phyloP scores from a whole-genome alignment of 257 asterid species.

The Cinchona pubescens region DNA sequence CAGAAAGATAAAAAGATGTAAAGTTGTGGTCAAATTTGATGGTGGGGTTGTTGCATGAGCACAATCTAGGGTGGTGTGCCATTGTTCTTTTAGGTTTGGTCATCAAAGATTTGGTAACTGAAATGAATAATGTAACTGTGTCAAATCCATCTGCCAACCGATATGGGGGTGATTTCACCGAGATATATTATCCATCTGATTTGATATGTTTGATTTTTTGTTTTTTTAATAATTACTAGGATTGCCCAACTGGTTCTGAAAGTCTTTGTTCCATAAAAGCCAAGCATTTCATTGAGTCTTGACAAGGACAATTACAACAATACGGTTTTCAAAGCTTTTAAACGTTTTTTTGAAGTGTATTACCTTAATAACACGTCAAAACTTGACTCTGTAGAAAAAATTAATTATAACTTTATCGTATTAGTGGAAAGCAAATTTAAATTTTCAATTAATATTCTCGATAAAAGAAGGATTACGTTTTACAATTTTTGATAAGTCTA shows the following conservation, averaged over 20 bases:
- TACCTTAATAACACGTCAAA: no score
- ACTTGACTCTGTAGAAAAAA: no score
- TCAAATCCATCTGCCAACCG: background rate
- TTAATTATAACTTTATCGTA: background rate
- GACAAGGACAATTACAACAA: background rate
- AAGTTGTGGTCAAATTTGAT: background rate
- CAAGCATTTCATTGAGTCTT: background rate
- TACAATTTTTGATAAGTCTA: background rate
- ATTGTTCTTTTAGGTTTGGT: background rate
- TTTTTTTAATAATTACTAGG: no score
- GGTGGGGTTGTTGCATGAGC: slow-evolving; percentile 14
- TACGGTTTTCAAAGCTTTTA: no score
- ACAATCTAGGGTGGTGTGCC: slow-evolving; percentile 18
- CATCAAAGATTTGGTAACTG: background rate
- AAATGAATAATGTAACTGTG: background rate
- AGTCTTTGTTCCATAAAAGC: background rate
- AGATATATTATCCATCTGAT: slow-evolving; percentile 1
- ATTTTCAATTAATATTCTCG: no score
- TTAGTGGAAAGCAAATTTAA: background rate
- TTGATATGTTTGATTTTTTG: background rate
- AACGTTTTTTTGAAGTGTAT: no score
- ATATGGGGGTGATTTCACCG: background rate
- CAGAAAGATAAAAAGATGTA: background rate
- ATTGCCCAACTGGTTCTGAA: background rate
- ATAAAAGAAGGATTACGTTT: background rate